phyloP scores from a whole-genome alignment of 169 alveolate species.

The Babesia bigemina region DNA sequence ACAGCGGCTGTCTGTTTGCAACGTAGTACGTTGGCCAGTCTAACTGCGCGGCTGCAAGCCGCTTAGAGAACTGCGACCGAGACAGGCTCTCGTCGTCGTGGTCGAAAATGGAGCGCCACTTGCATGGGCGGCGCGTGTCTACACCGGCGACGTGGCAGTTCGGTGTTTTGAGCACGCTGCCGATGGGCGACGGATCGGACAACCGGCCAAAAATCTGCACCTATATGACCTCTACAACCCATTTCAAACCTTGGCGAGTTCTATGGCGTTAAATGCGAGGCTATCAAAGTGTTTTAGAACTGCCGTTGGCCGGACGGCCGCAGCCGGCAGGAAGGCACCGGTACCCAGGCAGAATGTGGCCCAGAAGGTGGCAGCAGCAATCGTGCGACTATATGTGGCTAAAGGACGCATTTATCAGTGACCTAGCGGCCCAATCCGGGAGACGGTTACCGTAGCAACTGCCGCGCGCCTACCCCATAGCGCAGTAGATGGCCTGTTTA shows the following conservation, averaged over 20 bases:
- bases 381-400: background rate
- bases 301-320: slow-evolving; percentile 2
- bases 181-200: slow-evolving; percentile 59
- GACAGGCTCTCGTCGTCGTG: slow-evolving; percentile 38
- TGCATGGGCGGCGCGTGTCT: background rate
- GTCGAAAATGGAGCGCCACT: slow-evolving; percentile 45
- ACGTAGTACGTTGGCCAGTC: slow-evolving; percentile 59
- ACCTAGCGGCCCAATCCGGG: too few relatives aligned
- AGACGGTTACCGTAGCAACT: background rate
- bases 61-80: slow-evolving; percentile 21
- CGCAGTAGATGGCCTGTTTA: background rate
- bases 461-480: slow-evolving; percentile 38
- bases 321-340: background rate
- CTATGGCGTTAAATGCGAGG: slow-evolving; percentile 40
- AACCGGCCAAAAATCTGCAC: slow-evolving; percentile 57
- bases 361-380: background rate
- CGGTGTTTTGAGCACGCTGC: slow-evolving; percentile 55
- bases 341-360: background rate
- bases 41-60: slow-evolving; percentile 27
- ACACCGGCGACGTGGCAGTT: slow-evolving; percentile 4
- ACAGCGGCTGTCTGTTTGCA: slow-evolving; percentile 54
- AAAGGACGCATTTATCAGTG: too few relatives aligned
- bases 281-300: background rate
- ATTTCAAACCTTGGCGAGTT: slow-evolving; percentile 45
- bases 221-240: background rate